These are phyloP conservation scores for Penicillium vulpinum DNA, from an alignment of 2,329 filamentous ascomycete genomes.

Conservation along the genomic window DNA sequence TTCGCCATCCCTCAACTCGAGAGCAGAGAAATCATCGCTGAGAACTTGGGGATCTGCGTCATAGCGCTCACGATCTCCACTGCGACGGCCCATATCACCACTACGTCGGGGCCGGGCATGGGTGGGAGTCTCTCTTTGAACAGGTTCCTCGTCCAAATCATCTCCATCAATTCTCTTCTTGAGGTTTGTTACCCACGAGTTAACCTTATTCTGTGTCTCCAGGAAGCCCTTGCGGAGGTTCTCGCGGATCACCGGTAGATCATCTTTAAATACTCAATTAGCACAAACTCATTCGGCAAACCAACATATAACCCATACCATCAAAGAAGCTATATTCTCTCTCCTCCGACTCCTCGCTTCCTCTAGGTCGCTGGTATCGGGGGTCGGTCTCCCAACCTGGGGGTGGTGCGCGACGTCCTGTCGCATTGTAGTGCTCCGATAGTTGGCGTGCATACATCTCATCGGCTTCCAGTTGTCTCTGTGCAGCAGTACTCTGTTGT, in stretches of 20 bases:
- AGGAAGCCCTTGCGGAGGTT: conserved; percentile 92
- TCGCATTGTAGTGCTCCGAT: conserved; percentile 77
- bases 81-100: conserved; percentile 66
- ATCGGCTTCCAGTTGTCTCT: conserved; percentile 84
- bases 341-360: conserved; percentile 62
- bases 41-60: conserved; percentile 91
- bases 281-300: conserved; percentile 1
- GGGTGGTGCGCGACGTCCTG: conserved; percentile 35
- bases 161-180: conserved; percentile 94
- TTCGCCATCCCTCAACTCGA: conserved; percentile 64
- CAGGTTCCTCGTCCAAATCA: conserved; percentile 53
- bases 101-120: conserved; percentile 57
- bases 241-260: conserved; percentile 87
- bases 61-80: conserved; percentile 86
- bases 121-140: conserved; percentile 36
- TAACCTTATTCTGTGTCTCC: conserved; percentile 91
- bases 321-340: conserved; percentile 90
- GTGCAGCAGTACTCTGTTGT: conserved; percentile 57
- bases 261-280: conserved; percentile 57
- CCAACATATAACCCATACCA: conserved; percentile 43
- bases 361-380: conserved; percentile 49
- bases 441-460: conserved; percentile 90
- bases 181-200: conserved; percentile 85
- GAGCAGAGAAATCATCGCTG: conserved; percentile 77
- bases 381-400: conserved; percentile 33